These are phyloP conservation scores for Coccomyxa subellipsoidea DNA, from an alignment of 163 green algal genomes.

Conservation along the genomic window DNA sequence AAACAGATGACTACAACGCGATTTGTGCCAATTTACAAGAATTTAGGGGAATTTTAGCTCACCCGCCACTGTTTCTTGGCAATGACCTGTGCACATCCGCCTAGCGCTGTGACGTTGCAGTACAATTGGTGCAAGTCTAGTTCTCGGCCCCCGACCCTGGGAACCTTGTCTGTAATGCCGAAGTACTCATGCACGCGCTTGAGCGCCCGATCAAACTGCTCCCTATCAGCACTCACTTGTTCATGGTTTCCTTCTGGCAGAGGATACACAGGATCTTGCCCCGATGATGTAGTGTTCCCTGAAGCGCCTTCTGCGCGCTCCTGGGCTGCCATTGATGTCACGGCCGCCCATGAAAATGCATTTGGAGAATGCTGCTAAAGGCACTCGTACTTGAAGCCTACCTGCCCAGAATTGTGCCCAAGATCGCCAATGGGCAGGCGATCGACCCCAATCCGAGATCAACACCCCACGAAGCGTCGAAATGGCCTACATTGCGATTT, in stretches of 20 bases:
- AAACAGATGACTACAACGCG: too few species aligned
- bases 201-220: neutral
- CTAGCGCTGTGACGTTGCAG: constrained; percentile 19
- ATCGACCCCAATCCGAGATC: too few species aligned
- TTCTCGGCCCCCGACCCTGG: constrained; percentile 18
- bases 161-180: constrained; percentile 20
- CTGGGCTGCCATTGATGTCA: neutral
- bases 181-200: constrained; percentile 11
- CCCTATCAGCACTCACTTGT: neutral
- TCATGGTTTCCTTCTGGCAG: neutral
- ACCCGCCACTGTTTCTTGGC: constrained; percentile 28
- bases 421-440: too few species aligned
- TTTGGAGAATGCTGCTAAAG: too few species aligned
- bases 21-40: too few species aligned
- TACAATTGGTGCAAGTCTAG: constrained; percentile 29
- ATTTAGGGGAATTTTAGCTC: neutral
- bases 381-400: too few species aligned
- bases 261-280: neutral
- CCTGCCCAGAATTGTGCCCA: too few species aligned
- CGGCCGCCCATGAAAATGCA: too few species aligned
- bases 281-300: neutral
- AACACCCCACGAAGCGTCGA: too few species aligned
- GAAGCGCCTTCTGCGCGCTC: neutral
- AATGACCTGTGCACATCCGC: constrained; percentile 29
- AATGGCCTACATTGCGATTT: too few species aligned